A percentile compares a stretch with the other conserved stretches of the same genome.
phyloP scores from a whole-genome alignment of 352 stramenopile genomes.

The Globisporangium paroecandrum region DNA sequence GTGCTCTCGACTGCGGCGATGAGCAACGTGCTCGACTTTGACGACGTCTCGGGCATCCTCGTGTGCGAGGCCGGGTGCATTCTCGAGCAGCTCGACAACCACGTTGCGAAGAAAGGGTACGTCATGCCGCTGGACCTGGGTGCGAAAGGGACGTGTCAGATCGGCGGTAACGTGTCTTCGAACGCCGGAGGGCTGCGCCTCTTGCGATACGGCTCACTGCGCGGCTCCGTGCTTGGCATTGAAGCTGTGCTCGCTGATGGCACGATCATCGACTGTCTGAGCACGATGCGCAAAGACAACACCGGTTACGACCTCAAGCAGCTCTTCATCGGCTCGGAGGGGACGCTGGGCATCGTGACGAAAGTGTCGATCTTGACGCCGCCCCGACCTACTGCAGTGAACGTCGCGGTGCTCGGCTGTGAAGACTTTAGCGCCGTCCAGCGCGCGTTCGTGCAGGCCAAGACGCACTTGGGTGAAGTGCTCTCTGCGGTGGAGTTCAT shows the following conservation, averaged over 20 bases:
- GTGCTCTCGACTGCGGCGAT: constrained; percentile 92
- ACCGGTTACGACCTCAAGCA: constrained; percentile 97
- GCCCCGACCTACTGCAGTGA: constrained; percentile 61
- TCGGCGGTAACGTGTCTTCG: constrained; percentile 95
- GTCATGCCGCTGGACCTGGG: constrained; percentile 96
- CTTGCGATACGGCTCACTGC: constrained; percentile 93
- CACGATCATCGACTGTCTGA: constrained; percentile 88
- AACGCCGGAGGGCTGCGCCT: constrained; percentile 95
- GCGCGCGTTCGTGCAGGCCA: constrained; percentile 76
- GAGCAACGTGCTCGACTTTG: constrained; percentile 89
- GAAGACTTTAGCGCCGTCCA: constrained; percentile 85
- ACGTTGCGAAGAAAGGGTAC: constrained; percentile 77
- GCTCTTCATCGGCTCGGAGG: constrained; percentile 96
- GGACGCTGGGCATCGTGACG: constrained; percentile 97
- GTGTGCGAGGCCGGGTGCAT: constrained; percentile 91
- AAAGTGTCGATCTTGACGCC: constrained; percentile 86
- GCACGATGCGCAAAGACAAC: constrained; percentile 96
- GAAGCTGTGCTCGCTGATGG: constrained; percentile 94
- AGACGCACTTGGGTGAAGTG: constrained; percentile 90
- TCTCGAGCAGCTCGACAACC: constrained; percentile 91
- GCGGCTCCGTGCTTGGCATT: constrained; percentile 93
- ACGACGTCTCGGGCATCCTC: constrained; percentile 82
- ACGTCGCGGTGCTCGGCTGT: constrained; percentile 91
- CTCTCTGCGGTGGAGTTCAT: constrained; percentile 97
- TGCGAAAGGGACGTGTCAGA: constrained; percentile 95